Percentiles rank a stretch among this genome's conserved stretches.
Evolutionary conservation across 176 grass and related monocot genomes (phyloP).

Genomic region (Avena insularis): DNA sequence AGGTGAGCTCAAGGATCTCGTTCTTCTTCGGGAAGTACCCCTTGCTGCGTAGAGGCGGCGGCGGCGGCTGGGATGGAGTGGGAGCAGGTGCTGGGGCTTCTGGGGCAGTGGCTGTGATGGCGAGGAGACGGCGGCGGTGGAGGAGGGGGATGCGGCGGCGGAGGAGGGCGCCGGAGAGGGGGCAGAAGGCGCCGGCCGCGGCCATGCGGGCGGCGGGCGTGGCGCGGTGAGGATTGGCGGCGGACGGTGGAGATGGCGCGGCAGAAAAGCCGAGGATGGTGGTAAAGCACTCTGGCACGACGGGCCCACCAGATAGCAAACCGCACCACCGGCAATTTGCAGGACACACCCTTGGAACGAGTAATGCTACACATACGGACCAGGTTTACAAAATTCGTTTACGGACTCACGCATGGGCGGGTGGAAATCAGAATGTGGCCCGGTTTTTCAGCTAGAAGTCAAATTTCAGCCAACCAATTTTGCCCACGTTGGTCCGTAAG

Average conservation of each 20-base stretch:
- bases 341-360: neutral
- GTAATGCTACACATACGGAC: too few relatives aligned
- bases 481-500: too few relatives aligned
- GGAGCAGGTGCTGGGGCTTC: slow-evolving; percentile 42
- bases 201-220: slow-evolving; percentile 29
- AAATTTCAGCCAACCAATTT: too few relatives aligned
- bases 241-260: slow-evolving; percentile 57
- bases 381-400: too few relatives aligned
- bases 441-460: too few relatives aligned
- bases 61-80: slow-evolving; percentile 29
- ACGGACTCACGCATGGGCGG: too few relatives aligned
- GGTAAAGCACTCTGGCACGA: neutral
- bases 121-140: slow-evolving; percentile 42
- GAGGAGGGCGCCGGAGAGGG: slow-evolving; percentile 40
- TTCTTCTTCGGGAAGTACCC: slow-evolving; percentile 81
- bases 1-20: slow-evolving; percentile 83
- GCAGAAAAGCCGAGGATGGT: slow-evolving; percentile 11
- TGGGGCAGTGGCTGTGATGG: slow-evolving; percentile 42
- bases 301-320: neutral
- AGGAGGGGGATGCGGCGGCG: slow-evolving; percentile 39
- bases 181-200: slow-evolving; percentile 36
- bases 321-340: neutral
- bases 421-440: too few relatives aligned
- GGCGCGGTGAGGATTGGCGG: slow-evolving; percentile 33
- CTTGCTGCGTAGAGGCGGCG: slow-evolving; percentile 26